Percentiles rank a stretch among this genome's conserved stretches.
Conservation (phyloP, 192 early-diverging fungal genomes). For the Entomortierella lignicola region DNA sequence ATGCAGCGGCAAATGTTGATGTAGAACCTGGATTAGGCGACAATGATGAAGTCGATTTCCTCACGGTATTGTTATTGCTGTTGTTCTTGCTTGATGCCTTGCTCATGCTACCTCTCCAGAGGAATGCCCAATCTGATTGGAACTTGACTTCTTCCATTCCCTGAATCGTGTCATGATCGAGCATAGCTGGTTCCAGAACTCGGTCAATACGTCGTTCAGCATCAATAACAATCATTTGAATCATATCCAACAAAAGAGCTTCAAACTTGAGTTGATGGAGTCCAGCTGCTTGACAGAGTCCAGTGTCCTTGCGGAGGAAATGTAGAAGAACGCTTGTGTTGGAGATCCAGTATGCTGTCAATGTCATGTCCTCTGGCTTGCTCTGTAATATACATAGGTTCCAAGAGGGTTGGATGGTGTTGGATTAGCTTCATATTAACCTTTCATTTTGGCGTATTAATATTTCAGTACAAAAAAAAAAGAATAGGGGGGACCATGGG, state of each 20-base stretch:
- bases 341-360: constrained; percentile 86
- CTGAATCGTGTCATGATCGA: constrained; percentile 77
- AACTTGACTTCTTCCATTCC: constrained; percentile 71
- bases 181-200: constrained; percentile 72
- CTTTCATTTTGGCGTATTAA: too few species aligned
- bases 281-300: constrained; percentile 74
- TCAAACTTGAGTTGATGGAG: constrained; percentile 83
- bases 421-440: neutral
- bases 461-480: too few species aligned
- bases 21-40: constrained; percentile 30
- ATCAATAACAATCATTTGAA: constrained; percentile 71
- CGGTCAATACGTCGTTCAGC: constrained; percentile 74
- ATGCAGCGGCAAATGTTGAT: constrained; percentile 4
- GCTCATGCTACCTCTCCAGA: constrained; percentile 57
- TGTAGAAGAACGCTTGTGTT: constrained; percentile 87
- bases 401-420: neutral
- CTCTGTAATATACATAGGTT: constrained; percentile 24
- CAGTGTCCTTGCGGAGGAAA: constrained; percentile 88
- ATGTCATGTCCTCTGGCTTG: constrained; percentile 64
- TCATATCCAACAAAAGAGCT: constrained; percentile 82
- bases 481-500: too few species aligned
- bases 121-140: constrained; percentile 70
- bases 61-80: constrained; percentile 9
- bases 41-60: constrained; percentile 35
- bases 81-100: constrained; percentile 21